Percentiles rank a stretch among this genome's conserved stretches.
Conservation (phyloP, 441 rosid species). For the Cnidoscolus chayamansa region DNA sequence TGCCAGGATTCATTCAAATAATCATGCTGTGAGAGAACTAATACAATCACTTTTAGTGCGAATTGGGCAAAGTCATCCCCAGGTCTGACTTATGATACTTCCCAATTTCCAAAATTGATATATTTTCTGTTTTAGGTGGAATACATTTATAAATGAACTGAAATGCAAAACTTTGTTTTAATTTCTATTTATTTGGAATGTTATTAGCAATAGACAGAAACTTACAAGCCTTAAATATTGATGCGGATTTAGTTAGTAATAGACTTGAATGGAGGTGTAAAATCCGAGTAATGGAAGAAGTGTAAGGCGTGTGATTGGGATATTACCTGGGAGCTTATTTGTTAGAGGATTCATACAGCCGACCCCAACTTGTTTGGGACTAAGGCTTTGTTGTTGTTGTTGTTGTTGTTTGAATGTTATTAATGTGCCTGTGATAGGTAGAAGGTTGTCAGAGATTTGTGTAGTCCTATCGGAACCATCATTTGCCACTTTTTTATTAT, state of each 20-base stretch:
- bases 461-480: background rate
- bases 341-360: no score
- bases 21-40: slow-evolving; percentile 88
- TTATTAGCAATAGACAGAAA: no score
- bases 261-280: no score
- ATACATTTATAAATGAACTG: slow-evolving; percentile 1
- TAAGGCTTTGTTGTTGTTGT: no score
- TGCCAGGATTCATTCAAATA: slow-evolving; percentile 99
- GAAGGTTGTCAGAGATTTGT: background rate
- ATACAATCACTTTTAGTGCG: slow-evolving; percentile 95
- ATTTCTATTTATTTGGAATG: background rate
- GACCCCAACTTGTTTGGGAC: no score
- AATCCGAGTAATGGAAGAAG: no score
- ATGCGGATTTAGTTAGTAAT: no score
- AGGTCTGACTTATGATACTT: slow-evolving; percentile 52
- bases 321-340: no score
- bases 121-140: slow-evolving; percentile 7
- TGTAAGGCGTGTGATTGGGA: no score
- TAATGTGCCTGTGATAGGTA: background rate
- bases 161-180: background rate
- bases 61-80: slow-evolving; percentile 96
- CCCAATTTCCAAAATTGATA: slow-evolving; percentile 8
- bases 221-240: no score
- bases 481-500: background rate
- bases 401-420: background rate